phyloP scores from a whole-genome alignment of 441 rosid genomes.

The Aleurites moluccanus region DNA sequence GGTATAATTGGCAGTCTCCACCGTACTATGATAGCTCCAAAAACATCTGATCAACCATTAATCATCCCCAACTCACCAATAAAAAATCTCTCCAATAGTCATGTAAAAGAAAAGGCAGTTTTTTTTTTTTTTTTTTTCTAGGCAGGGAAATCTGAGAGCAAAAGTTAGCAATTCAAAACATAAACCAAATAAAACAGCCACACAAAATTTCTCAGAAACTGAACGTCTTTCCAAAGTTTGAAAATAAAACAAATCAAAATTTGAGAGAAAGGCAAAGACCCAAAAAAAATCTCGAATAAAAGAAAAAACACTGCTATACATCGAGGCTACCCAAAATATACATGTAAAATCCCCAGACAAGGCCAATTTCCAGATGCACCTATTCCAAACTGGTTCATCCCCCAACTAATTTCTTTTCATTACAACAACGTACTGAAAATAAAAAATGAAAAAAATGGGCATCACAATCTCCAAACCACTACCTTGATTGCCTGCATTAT shows the following conservation, averaged over 20 bases:
- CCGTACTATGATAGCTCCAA: neutral
- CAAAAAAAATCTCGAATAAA: neutral
- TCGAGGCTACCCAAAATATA: slow-evolving; percentile 39
- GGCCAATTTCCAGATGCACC: slow-evolving; percentile 31
- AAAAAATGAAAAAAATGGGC: slow-evolving; percentile 67
- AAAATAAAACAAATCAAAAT: slow-evolving; percentile 15
- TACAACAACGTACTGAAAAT: slow-evolving; percentile 46
- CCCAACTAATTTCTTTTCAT: slow-evolving; percentile 38
- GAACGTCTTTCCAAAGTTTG: neutral
- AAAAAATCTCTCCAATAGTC: neutral
- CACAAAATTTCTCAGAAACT: neutral
- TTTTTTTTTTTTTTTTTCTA: too few species aligned
- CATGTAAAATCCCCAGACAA: slow-evolving; percentile 38
- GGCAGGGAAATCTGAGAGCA: neutral
- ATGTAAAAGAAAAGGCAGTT: neutral
- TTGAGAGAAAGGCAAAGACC: neutral
- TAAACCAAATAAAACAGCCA: neutral
- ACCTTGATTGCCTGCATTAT: slow-evolving; percentile 49
- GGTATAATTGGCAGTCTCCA: neutral
- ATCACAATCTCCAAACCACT: slow-evolving; percentile 37
- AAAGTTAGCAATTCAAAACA: neutral
- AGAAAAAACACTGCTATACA: slow-evolving; percentile 43
- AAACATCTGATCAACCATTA: neutral
- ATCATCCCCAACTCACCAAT: neutral
- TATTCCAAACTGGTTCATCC: slow-evolving; percentile 30